Base-by-base conservation (phyloP, 768 basidiomycete species). In the Tylopilus sp. region DNA sequence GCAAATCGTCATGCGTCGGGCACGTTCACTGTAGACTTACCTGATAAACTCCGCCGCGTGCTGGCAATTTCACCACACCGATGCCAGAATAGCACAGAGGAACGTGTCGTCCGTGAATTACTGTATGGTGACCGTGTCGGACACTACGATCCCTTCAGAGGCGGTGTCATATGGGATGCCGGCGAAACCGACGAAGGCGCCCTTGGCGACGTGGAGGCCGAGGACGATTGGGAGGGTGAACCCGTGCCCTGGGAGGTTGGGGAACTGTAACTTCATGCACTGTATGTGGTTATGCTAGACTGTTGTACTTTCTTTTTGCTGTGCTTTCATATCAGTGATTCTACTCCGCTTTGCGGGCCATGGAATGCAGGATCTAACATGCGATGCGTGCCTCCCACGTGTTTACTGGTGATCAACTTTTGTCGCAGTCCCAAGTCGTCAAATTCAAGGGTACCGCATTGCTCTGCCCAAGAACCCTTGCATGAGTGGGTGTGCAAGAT, bases 241-340 rank as follows among this genome's bases (percentile, higher is more conserved):
- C 84, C 85, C 33, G 77, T 90, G 31, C 85, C 88, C 53, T 91
- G 89, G 89, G 86, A 86, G 68, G 75, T 81, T 9, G 89, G 82
- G 47, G 89, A 89, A 60, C 60, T 91, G 68, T 90, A 77, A 69
- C 51, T 47, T 53, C 36, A 47, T 21, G 44, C 51, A 41, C 51
- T 53, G 60, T 68, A 66, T 67, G 71, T 69, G 64, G 47, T 59
- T 60, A 57, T 59, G 53, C 50, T 53, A 63, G 45, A 44, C 50
- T 57, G 49, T 44, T 13, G 48, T 56, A 48, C 58, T 36, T 69
- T 63, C 56, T 57, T 60, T 56, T 62, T 69, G 55, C 63, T 57
- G 64, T 68, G 66, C 58, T 63, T 56, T 69, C 66, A 70, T 61
- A 63, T 68, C 66, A 63, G 50, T 56, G 43, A 11, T 51, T 62